Evolutionary conservation across 2,329 filamentous ascomycete species (phyloP).

Genomic region (Sordariomycetes sp.): DNA sequence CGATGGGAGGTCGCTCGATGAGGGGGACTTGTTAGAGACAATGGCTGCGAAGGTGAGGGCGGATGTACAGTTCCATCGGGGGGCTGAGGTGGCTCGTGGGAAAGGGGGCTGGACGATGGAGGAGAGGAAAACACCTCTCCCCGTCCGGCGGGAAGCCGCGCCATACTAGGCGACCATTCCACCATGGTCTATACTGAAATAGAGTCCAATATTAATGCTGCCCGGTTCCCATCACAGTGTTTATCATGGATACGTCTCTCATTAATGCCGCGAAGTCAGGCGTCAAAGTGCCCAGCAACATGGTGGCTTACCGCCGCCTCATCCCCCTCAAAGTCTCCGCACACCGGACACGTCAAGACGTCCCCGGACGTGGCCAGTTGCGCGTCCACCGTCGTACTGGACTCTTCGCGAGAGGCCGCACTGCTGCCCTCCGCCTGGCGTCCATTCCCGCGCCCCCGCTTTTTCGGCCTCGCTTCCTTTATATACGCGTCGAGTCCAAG

Average conservation of each 20-base stretch:
- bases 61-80: constrained; percentile 5
- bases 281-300: constrained; percentile 42
- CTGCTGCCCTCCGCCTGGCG: background rate
- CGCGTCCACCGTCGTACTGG: background rate
- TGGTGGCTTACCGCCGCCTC: constrained; percentile 55
- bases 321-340: constrained; percentile 52
- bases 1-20: background rate
- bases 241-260: too few species aligned
- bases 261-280: background rate
- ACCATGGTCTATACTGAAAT: too few species aligned
- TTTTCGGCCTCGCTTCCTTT: constrained; percentile 19
- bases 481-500: constrained; percentile 37
- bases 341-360: constrained; percentile 45
- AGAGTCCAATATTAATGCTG: too few species aligned
- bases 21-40: background rate
- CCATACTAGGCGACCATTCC: too few species aligned
- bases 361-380: background rate
- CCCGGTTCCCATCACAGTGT: too few species aligned
- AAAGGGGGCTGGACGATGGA: background rate
- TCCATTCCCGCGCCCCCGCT: constrained; percentile 6
- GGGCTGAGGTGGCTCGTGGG: constrained; percentile 1
- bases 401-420: constrained; percentile 3
- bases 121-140: background rate
- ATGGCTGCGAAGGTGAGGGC: constrained; percentile 2
- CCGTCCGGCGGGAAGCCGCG: background rate